Conservation (phyloP, 257 asterid species). For the Marsdenia floribunda region DNA sequence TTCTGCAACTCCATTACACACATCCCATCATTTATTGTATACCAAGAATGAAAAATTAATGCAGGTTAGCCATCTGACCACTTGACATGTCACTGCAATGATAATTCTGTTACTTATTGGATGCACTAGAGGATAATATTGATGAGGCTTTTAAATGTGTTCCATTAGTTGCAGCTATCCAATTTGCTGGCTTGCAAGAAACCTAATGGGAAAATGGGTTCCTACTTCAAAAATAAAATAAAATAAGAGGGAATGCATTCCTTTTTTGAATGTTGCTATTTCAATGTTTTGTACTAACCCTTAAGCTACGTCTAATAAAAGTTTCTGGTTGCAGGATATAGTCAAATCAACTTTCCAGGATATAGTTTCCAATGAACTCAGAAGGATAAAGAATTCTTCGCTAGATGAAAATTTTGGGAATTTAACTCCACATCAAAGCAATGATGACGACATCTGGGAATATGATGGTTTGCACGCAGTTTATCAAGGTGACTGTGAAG, state of each 20-base stretch:
- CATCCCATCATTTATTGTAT: background rate
- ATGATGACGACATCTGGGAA: conserved; percentile 82
- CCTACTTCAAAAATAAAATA: background rate
- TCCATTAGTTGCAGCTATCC: background rate
- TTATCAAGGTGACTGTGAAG: conserved; percentile 77
- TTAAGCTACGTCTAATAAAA: conserved; percentile 1
- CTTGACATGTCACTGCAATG: background rate
- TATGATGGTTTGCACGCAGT: conserved; percentile 67
- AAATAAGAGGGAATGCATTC: background rate
- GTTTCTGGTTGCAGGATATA: conserved; percentile 44
- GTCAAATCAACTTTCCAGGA: conserved; percentile 57
- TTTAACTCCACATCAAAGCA: conserved; percentile 21
- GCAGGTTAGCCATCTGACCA: background rate
- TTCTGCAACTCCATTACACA: background rate
- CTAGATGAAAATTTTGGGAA: conserved; percentile 22
- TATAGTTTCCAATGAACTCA: conserved; percentile 74
- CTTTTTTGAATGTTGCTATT: background rate
- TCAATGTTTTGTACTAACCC: background rate
- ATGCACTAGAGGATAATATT: background rate
- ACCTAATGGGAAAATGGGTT: background rate
- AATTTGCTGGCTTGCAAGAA: background rate
- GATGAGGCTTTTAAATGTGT: background rate
- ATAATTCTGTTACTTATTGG: background rate
- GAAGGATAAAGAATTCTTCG: conserved; percentile 50
- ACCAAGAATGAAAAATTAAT: background rate